Base-by-base conservation (phyloP, 768 basidiomycete genomes). In the Glaciozyma antarctica region DNA sequence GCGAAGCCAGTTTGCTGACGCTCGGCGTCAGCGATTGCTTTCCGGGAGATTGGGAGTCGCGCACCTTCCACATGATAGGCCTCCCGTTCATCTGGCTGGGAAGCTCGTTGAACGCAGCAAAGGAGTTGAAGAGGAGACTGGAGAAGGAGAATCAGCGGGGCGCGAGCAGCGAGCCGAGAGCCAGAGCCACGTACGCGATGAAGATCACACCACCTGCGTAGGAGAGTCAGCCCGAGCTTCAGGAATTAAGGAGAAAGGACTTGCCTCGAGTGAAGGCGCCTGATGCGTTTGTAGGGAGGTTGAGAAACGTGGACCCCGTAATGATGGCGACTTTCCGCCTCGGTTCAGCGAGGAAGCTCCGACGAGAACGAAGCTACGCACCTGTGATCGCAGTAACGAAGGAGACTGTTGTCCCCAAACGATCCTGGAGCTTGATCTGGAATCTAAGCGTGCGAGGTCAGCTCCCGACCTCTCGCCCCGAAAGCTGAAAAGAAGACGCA, bases 201-300 rank as follows among this genome's bases (percentile, higher is more conserved):
- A 32, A 32, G 32, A 32, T 32, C 9, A 32, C 32, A 32, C 32
- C 32, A 9, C 32, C 32, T 32, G 32, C 32, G 32, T 32, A 9
- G 9, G 32, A 5, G 9, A 9, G 32, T 32, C 22, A 12, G 19
- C 19, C 5, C 12, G 24, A 51, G 21, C 21, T 12, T 51, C 10
- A 12, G 22, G 24, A 4, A 16, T 26, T 58, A 38, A 49, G n/a
- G 15, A 9, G 32, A 32, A 5, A 61, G 2, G 28, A 32, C 24
- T 12, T 24, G 22, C 48, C 48, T 21, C 48, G 48, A 21, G 48
- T 49, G 78, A 95, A 95, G 0, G 86, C 88, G 43, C 91, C 91
- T 49, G 82, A 81, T 6, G 90, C 83, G 0, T 86, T 86, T 19
- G 81, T 72, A 1, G 88, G 87, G 58, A 87, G 81, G 56, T 86